Conservation (phyloP, 2,329 filamentous ascomycete species). For the Chaetomium strumarium region DNA sequence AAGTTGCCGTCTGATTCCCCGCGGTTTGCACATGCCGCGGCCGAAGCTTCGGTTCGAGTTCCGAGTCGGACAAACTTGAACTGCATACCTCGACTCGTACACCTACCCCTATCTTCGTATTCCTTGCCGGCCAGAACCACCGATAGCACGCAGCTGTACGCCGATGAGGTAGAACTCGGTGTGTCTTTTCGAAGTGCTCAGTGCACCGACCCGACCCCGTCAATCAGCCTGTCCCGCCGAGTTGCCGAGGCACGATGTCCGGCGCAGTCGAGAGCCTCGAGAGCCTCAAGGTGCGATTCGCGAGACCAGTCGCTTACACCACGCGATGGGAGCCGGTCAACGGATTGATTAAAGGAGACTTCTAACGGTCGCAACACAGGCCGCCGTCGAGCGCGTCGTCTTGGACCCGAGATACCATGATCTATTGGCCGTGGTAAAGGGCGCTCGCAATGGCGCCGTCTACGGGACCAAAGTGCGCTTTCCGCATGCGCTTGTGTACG, state of each 20-base stretch:
- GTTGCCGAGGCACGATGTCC: constrained; percentile 21
- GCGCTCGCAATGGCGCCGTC: constrained; percentile 90
- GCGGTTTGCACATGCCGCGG: constrained; percentile 5
- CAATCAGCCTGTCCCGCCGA: background rate
- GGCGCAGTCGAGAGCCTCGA: constrained; percentile 13
- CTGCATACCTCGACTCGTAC: background rate
- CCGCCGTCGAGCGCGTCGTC: constrained; percentile 66
- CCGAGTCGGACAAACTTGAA: background rate
- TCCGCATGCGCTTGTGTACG: constrained; percentile 84
- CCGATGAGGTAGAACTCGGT: constrained; percentile 10
- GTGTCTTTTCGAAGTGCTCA: background rate
- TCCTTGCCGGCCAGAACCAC: background rate
- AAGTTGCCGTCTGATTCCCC: constrained; percentile 10
- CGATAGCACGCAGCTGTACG: background rate
- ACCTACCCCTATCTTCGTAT: background rate
- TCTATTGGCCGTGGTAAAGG: constrained; percentile 79
- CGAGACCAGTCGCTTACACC: background rate
- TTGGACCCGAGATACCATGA: constrained; percentile 83
- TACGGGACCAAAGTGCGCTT: constrained; percentile 98
- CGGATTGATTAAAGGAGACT: background rate
- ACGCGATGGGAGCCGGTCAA: background rate
- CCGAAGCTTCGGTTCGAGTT: background rate
- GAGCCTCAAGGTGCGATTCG: constrained; percentile 12
- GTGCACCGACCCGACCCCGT: constrained; percentile 3
- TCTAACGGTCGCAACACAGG: constrained; percentile 38